Evolutionary conservation across 176 grass and related monocot species (phyloP).

Genomic region (Musa schizocarpa): DNA sequence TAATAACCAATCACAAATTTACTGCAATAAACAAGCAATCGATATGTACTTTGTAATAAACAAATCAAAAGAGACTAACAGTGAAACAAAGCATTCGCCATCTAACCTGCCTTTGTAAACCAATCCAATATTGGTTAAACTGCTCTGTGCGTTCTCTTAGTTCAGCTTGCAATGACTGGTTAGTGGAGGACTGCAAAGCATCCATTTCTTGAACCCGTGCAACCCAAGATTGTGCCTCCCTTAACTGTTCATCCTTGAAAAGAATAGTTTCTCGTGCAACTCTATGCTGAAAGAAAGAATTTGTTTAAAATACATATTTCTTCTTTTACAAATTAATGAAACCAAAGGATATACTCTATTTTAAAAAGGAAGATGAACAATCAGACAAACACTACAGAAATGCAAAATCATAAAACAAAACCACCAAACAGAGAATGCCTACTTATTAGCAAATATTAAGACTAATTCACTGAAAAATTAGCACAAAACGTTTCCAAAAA

Average conservation of each 20-base stretch:
- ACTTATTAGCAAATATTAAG: neutral
- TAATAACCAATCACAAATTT: conserved; percentile 1
- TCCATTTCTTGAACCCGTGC: conserved; percentile 91
- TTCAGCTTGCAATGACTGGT: conserved; percentile 72
- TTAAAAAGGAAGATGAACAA: neutral
- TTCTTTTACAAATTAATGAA: neutral
- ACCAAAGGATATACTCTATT: neutral
- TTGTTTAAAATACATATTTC: neutral
- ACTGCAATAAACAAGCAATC: conserved; percentile 1
- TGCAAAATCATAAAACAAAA: neutral
- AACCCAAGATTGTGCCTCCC: conserved; percentile 92
- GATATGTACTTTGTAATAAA: neutral
- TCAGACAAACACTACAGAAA: neutral
- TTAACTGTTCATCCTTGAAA: conserved; percentile 97
- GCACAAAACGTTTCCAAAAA: neutral
- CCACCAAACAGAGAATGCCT: neutral
- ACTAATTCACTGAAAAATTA: neutral
- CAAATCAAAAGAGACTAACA: neutral
- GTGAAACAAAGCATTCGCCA: neutral
- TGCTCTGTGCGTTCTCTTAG: conserved; percentile 83
- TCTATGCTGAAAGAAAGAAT: conserved; percentile 58
- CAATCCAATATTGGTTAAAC: conserved; percentile 87
- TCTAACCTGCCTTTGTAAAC: conserved; percentile 70
- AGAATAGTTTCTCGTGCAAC: conserved; percentile 82
- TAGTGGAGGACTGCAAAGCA: conserved; percentile 56